Evolutionary conservation across 164 flowering plant species (phyloP).

Genomic region (Santalum album): DNA sequence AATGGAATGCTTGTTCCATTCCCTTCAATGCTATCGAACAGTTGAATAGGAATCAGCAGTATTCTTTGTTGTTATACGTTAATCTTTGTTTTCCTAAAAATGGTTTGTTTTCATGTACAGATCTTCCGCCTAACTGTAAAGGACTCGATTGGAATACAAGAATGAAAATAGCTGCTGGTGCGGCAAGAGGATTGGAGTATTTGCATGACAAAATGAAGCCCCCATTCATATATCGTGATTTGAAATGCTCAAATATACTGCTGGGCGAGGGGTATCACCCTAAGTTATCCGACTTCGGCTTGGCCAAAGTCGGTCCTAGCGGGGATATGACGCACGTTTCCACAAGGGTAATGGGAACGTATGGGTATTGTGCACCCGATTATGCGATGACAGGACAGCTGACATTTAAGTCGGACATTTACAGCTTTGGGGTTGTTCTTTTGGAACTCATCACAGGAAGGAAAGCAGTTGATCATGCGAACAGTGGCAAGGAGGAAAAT

Average conservation of each 20-base stretch:
- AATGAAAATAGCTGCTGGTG: conserved; percentile 82
- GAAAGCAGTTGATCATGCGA: conserved; percentile 65
- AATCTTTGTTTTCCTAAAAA: neutral
- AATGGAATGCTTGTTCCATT: too few species aligned
- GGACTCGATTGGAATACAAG: conserved; percentile 75
- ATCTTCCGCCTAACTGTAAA: conserved; percentile 38
- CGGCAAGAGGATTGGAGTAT: conserved; percentile 76
- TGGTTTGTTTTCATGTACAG: conserved; percentile 16
- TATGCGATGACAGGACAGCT: conserved; percentile 92
- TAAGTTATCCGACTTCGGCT: conserved; percentile 83
- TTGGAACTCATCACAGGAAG: conserved; percentile 79
- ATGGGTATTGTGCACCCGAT: conserved; percentile 88
- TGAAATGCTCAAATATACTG: conserved; percentile 86
- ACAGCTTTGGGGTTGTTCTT: conserved; percentile 91
- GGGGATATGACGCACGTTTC: conserved; percentile 86
- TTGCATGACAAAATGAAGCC: conserved; percentile 67
- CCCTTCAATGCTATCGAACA: too few species aligned
- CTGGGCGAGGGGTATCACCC: conserved; percentile 73
- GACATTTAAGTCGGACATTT: conserved; percentile 73
- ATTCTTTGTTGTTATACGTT: neutral
- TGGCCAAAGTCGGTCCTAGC: conserved; percentile 83
- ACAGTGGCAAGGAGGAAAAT: conserved; percentile 41
- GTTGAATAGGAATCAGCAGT: too few species aligned
- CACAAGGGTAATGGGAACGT: conserved; percentile 88
- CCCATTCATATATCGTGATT: conserved; percentile 78